A percentile compares a stretch with the other conserved stretches of the same genome.
These are phyloP conservation scores for Blastobotrys serpentis DNA, from an alignment of 1,139 yeast genomes.

Conservation along the genomic window DNA sequence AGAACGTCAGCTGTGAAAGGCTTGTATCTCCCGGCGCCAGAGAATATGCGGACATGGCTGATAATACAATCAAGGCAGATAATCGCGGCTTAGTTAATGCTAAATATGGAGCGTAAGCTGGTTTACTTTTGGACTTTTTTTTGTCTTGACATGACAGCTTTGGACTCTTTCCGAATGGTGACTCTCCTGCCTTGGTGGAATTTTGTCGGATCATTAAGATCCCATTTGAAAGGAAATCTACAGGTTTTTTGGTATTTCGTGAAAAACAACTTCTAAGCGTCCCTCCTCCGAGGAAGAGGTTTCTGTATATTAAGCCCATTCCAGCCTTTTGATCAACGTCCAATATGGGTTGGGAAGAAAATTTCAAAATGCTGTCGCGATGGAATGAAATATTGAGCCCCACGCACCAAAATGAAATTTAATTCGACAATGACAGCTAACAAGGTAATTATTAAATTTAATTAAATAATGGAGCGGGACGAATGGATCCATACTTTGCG, in stretches of 20 bases:
- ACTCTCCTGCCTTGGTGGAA: not conserved
- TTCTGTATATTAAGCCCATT: not conserved
- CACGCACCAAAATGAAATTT: too few species aligned
- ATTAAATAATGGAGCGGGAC: not conserved
- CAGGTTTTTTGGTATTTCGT: not conserved
- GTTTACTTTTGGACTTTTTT: constrained; percentile 3
- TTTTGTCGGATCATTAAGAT: constrained; percentile 1
- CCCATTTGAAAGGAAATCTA: constrained; percentile 2
- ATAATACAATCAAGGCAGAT: constrained; percentile 81
- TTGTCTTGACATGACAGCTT: constrained; percentile 9
- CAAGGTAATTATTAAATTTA: too few species aligned
- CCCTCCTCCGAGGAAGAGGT: not conserved
- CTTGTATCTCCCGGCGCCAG: constrained; percentile 81
- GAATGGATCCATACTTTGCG: too few species aligned
- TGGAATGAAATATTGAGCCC: not conserved
- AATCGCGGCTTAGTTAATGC: constrained; percentile 86
- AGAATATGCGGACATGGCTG: constrained; percentile 93
- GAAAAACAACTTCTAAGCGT: not conserved
- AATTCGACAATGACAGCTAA: too few species aligned
- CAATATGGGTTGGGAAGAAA: not conserved
- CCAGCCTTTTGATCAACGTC: too few species aligned
- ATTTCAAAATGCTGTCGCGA: not conserved
- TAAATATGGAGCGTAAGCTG: constrained; percentile 46
- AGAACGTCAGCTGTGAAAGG: constrained; percentile 61
- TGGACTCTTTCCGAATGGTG: not conserved